Evolutionary conservation across 2,329 filamentous ascomycete species (phyloP), one percentile per base, ranked within the genome.

Genomic region (Aspergillus fischeri): DNA sequence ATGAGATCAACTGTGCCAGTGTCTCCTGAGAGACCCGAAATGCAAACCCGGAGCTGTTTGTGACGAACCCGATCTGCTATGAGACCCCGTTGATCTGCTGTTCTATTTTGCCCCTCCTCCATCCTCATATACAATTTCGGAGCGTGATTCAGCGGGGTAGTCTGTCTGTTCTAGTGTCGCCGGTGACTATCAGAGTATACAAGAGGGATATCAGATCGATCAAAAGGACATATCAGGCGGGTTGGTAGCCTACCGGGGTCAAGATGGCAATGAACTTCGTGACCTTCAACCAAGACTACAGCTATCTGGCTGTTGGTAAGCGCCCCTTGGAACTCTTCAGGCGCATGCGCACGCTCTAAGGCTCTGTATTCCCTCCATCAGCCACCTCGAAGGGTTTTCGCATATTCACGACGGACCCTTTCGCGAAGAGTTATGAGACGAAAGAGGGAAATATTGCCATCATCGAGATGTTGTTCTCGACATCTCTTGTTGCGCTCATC

Each of bases 221-320:
- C 47, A 38, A 47, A 47, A 24, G 17, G 44, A 14, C 10, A 47
- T 21, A 47, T 47, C 5, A 24, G 44, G 11, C 14, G 20, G 20
- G 9, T 24, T 21, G 32, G 32, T 41, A 17, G 28, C 45, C 44
- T 42, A 52, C 54, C 20, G 32, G 35, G 49, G 41, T 50, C 62
- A 82, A 72, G 59, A 91, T 91, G 87, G 78, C 86, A 51, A 91
- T 97, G 80, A 99, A 99, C 77, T 99, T 96, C 78, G 91, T 99
- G 69, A 97, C 93, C 45, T 99, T 97, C 78, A 99, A 99, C 77
- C 94, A 99, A 81, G 94, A 99, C 81, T 92, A 96, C 80, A 96
- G 90, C 83, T 93, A 93, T 76, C 83, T 99, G 63, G 93, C 93
- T 79, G 92, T 99, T 67, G 93, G 91, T 92, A 81, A 71, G 87